These are phyloP conservation scores for Rosa hybrid DNA, from an alignment of 331 rosid genomes.

Conservation along the genomic window DNA sequence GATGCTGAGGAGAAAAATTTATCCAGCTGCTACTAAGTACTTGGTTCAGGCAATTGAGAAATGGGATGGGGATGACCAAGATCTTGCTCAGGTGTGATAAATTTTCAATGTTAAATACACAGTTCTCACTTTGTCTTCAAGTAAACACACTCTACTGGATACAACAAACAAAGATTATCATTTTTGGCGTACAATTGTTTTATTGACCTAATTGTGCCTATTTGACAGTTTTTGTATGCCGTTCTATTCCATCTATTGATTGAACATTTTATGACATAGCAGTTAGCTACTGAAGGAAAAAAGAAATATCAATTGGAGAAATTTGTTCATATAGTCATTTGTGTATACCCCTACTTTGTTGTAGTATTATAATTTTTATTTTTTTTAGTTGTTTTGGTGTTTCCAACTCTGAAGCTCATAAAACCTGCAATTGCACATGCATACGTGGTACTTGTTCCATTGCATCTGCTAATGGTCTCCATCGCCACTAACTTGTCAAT, in stretches of 20 bases:
- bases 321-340: neutral
- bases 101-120: neutral
- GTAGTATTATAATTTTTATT: neutral
- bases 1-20: slow-evolving; percentile 92
- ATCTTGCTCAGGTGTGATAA: slow-evolving; percentile 86
- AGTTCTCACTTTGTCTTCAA: neutral
- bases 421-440: neutral
- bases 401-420: neutral
- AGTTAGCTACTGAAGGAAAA: neutral
- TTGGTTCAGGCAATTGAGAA: slow-evolving; percentile 91
- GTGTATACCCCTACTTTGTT: neutral
- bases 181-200: neutral
- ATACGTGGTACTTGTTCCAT: neutral
- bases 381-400: too few species aligned
- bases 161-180: neutral
- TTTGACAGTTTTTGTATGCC: neutral
- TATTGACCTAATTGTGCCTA: neutral
- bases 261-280: neutral
- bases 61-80: slow-evolving; percentile 97
- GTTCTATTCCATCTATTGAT: neutral
- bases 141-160: neutral
- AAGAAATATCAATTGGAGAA: neutral
- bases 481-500: neutral
- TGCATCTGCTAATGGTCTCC: neutral
- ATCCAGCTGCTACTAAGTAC: slow-evolving; percentile 87